Evolutionary conservation across 495 filamentous ascomycete genomes (phyloP).

Genomic region (Annulohypoxylon nitens): DNA sequence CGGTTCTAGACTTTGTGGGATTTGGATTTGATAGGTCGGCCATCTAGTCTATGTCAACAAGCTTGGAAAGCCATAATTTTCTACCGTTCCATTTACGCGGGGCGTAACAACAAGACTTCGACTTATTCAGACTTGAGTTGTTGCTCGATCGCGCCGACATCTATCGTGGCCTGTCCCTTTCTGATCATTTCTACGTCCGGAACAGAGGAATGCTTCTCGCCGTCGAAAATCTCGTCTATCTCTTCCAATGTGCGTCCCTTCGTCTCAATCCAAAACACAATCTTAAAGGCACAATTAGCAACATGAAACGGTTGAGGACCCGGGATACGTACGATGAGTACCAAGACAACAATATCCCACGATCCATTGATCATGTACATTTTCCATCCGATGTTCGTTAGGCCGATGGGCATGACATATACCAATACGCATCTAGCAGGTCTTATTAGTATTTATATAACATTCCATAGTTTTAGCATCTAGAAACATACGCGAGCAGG

Average conservation of each 20-base stretch:
- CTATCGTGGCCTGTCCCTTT: conserved; percentile 45
- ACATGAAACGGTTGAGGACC: background rate
- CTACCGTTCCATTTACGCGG: background rate
- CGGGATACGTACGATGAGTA: conserved; percentile 43
- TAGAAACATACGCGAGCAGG: conserved; percentile 58
- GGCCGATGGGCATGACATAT: conserved; percentile 64
- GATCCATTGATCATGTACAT: conserved; percentile 55
- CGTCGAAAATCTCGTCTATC: conserved; percentile 54
- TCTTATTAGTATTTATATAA: background rate
- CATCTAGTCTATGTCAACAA: background rate
- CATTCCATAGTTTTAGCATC: conserved; percentile 46
- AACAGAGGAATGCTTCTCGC: conserved; percentile 60
- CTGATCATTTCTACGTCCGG: conserved; percentile 59
- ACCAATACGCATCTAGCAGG: conserved; percentile 54
- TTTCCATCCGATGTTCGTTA: conserved; percentile 54
- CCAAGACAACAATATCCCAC: conserved; percentile 48
- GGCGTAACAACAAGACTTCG: background rate
- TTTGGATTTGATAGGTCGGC: background rate
- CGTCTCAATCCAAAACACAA: conserved; percentile 50
- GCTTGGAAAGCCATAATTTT: background rate
- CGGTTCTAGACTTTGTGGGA: background rate
- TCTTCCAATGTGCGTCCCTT: conserved; percentile 54
- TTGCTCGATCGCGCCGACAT: conserved; percentile 71
- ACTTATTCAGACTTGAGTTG: conserved; percentile 58
- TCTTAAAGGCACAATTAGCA: conserved; percentile 34